These are phyloP conservation scores for Paracamarosporium sp. DNA, from an alignment of 2,329 filamentous ascomycete species.

Conservation along the genomic window DNA sequence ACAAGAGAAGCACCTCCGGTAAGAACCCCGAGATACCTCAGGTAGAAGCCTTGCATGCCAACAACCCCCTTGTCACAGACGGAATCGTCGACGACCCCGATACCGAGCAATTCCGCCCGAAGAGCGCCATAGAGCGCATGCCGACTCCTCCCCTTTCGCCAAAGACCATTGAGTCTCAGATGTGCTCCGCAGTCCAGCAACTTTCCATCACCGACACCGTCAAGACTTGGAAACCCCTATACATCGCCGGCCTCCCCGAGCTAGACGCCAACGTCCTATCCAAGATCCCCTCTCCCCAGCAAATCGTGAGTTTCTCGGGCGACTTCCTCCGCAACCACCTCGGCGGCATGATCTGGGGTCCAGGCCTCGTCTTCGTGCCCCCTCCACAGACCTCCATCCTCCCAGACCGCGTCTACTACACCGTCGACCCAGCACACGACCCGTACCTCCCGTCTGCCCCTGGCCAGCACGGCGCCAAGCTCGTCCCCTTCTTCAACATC, in stretches of 20 bases:
- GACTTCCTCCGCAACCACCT: conserved; percentile 47
- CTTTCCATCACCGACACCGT: conserved; percentile 6
- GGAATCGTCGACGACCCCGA: conserved; percentile 23
- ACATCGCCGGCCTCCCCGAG: conserved; percentile 39
- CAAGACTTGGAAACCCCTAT: conserved; percentile 45
- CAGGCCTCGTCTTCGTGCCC: conserved; percentile 48
- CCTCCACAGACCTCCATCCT: conserved; percentile 31
- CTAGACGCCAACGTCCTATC: conserved; percentile 14
- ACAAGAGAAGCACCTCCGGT: background rate
- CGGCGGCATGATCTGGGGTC: conserved; percentile 48
- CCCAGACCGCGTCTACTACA: conserved; percentile 49
- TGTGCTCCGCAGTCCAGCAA: conserved; percentile 17
- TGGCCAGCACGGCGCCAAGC: conserved; percentile 54
- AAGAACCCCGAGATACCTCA: background rate
- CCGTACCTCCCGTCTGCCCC: conserved; percentile 51
- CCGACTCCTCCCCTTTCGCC: conserved; percentile 20
- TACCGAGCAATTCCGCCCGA: conserved; percentile 7
- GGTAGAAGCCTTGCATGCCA: background rate
- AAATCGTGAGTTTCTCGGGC: conserved; percentile 40
- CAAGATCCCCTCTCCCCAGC: conserved; percentile 26
- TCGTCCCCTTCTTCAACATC: conserved; percentile 55
- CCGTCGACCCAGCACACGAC: conserved; percentile 46
- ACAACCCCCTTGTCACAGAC: conserved; percentile 23
- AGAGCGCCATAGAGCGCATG: background rate
- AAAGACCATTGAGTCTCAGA: background rate